Evolutionary conservation across 1,139 yeast species (phyloP).

Genomic region (Zygoascus meyerae): DNA sequence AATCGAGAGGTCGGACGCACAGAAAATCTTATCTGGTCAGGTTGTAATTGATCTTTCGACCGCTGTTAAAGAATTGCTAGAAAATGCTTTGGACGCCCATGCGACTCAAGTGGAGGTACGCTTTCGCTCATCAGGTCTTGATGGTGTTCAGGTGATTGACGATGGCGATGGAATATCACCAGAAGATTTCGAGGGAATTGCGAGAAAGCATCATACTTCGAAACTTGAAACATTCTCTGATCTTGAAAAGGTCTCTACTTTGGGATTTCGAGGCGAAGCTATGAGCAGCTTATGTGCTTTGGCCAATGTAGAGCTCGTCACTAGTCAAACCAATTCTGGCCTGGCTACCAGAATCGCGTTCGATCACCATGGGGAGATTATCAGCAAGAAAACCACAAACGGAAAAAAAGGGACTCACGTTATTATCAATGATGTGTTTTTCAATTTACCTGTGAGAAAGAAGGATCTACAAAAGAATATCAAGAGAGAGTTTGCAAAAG

Average conservation of each 20-base stretch:
- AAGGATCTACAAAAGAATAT: conserved; percentile 64
- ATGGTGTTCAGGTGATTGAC: conserved; percentile 63
- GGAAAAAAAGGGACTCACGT: conserved; percentile 50
- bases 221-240: conserved; percentile 57
- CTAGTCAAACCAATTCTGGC: conserved; percentile 51
- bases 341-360: conserved; percentile 51
- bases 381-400: conserved; percentile 34
- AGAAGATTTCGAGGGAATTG: conserved; percentile 55
- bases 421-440: conserved; percentile 46
- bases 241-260: conserved; percentile 38
- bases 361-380: conserved; percentile 48
- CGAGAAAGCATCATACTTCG: conserved; percentile 75
- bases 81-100: conserved; percentile 77
- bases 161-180: conserved; percentile 69
- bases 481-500: conserved; percentile 66
- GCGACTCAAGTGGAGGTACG: conserved; percentile 61
- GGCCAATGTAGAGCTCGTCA: conserved; percentile 45
- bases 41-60: conserved; percentile 75
- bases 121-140: conserved; percentile 70
- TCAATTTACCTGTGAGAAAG: conserved; percentile 55
- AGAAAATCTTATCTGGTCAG: conserved; percentile 84
- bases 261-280: conserved; percentile 40
- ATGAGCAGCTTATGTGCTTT: conserved; percentile 32
- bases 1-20: conserved; percentile 49
- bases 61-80: conserved; percentile 79